Evolutionary conservation across 345 rosid genomes (phyloP), one percentile per base, ranked within the genome.

Genomic region (Brassica nigra): DNA sequence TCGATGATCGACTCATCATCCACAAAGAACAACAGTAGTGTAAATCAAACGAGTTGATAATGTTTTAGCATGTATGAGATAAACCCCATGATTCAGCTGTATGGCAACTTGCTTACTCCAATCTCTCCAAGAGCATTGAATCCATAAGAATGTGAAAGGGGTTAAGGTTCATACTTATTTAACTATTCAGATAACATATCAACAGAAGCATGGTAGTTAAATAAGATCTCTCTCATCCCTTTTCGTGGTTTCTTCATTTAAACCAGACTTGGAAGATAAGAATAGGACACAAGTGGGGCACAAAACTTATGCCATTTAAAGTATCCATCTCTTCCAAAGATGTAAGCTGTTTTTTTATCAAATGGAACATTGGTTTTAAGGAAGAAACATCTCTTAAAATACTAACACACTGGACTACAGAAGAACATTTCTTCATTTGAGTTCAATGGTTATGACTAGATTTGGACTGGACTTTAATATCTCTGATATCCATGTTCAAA

Each of bases 371-470:
- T 58, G 54, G 34, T 12, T 59, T 36, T 52, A 23, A 36, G 9
- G 6, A 34, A 33, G 12, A 61, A 2, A 8, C n/a, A 71, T 57
- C 52, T 6, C 66, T 37, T 52, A 14, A 16, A 16, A 20, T n/a
- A 71, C 39, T 6, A 62, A 30, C 67, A 28, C n/a, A 68, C 36
- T 2, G 3, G 55, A 59, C 66, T 28, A 47, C 16, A n/a, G 23
- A 18, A 18, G 30, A 27, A 31, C 77, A 64, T 31, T 30, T 62
- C 27, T 29, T 62, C 14, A 23, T 62, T 44, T 12, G 23, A 20
- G 55, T 12, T 14, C 72, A 75, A 18, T 75, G 42, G 55, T n/a
- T 34, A 15, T 66, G 27, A 66, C 42, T 54, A 36, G 16, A 52
- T 9, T 34, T 20, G 16, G 34, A 30, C 5, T 4, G 58, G 42